These are phyloP conservation scores for Macrolepiota fuliginosa DNA, from an alignment of 768 basidiomycete species.

Conservation along the genomic window DNA sequence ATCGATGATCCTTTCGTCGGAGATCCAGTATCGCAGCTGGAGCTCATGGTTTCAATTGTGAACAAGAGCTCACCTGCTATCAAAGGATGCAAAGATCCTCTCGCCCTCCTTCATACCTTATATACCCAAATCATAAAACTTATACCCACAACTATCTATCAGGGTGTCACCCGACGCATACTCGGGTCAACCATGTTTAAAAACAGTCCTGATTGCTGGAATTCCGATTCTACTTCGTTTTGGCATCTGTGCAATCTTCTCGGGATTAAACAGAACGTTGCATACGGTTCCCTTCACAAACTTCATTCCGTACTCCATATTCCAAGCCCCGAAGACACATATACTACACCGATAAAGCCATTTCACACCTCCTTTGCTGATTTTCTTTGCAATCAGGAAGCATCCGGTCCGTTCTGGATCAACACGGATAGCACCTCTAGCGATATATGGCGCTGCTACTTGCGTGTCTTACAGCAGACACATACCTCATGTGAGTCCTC, in stretches of 20 bases:
- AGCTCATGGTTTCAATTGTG: not conserved
- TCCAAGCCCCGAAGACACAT: not conserved
- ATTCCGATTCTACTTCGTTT: not conserved
- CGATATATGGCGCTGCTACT: not conserved
- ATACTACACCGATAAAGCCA: not conserved
- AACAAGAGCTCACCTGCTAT: not conserved
- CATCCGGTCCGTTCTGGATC: not conserved
- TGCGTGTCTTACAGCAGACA: not conserved
- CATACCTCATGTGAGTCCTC: not conserved
- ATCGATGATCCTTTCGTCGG: not conserved
- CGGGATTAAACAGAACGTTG: not conserved
- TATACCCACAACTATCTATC: not conserved
- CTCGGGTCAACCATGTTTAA: not conserved
- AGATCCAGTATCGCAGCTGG: not conserved
- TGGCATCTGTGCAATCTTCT: not conserved
- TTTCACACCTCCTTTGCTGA: conserved; percentile 2
- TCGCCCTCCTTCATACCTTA: not conserved
- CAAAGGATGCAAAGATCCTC: not conserved
- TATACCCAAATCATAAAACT: conserved; percentile 3
- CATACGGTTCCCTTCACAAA: conserved; percentile 2
- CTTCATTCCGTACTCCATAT: conserved; percentile 3
- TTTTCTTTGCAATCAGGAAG: not conserved
- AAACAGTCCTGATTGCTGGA: not conserved
- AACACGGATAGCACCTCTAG: not conserved
- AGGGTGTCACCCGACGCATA: not conserved